Conservation (phyloP, 768 basidiomycete species). For the Hysterangium stoloniferum region DNA sequence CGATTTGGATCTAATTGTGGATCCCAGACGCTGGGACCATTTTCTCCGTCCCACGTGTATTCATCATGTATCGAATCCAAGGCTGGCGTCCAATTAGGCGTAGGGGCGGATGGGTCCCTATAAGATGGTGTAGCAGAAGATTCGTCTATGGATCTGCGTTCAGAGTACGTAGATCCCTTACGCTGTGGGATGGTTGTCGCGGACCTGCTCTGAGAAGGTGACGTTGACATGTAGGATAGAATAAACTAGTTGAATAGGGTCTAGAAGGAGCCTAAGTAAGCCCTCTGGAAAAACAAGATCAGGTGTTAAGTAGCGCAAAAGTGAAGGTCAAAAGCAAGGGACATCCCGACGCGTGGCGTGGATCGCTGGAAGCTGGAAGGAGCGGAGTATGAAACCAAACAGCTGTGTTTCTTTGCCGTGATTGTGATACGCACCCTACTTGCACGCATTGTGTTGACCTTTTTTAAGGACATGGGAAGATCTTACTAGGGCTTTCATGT, state of each 20-base stretch:
- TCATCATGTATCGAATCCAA: slow-evolving; percentile 7
- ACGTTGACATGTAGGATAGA: background rate
- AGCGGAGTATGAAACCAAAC: too few relatives aligned
- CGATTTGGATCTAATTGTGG: slow-evolving; percentile 9
- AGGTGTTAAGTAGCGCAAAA: too few relatives aligned
- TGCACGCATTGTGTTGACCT: too few relatives aligned
- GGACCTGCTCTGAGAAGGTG: background rate
- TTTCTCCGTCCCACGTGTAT: slow-evolving; percentile 3
- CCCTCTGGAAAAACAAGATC: too few relatives aligned
- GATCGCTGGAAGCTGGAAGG: too few relatives aligned
- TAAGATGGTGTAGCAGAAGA: background rate
- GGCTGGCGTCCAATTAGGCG: slow-evolving; percentile 3
- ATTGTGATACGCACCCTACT: too few relatives aligned
- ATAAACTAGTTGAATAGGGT: background rate
- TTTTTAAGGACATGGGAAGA: too few relatives aligned
- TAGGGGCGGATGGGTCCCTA: background rate
- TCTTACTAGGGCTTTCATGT: too few relatives aligned
- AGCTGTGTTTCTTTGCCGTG: too few relatives aligned
- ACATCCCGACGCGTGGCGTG: too few relatives aligned
- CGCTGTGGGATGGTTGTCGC: background rate
- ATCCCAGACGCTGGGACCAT: slow-evolving; percentile 11
- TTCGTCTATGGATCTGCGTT: background rate
- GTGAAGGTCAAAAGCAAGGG: too few relatives aligned
- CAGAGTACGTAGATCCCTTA: background rate
- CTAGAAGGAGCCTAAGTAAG: too few relatives aligned